Evolutionary conservation across 805 yeast genomes (phyloP), one percentile per base, ranked within the genome.

Genomic region (Yarrowia keelungensis): DNA sequence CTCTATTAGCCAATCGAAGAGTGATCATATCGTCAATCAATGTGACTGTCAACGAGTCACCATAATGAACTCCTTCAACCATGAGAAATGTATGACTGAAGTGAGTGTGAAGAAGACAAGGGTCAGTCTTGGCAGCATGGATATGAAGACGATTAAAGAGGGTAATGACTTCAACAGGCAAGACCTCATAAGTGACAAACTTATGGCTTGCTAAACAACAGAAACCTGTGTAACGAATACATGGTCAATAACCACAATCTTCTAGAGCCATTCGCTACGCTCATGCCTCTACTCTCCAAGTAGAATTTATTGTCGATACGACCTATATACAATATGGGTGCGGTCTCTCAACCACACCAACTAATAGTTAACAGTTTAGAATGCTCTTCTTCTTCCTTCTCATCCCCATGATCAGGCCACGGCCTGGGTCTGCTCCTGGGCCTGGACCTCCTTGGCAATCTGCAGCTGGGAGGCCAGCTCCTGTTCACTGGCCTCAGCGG

Each of bases 401-500:
- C 32, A 5, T 26, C 32, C 32, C 32, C 32, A 26, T 26, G 32
- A 26, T 16, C 36, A 51, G n/a, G 58, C 56, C 11, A 42, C 49
- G 32, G 38, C 67, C 26, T 32, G 59, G 35, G 58, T 38, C 45
- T 64, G 59, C 14, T 41, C 39, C 39, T 49, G 59, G 35, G 58
- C 45, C 45, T 64, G 59, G 19, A 49, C 39, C 39, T 49, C 61
- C 59, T 50, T 64, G 59, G 67, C 39, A 14, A 64, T 36, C 58
- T 38, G 39, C 35, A 26, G 59, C 39, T 49, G 61, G 15, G 67
- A 39, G 9, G 67, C 59, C 26, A 39, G 47, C 15, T 68, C 62
- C 50, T 43, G 26, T 15, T 61, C 64, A n/a, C 58, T 66, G 50
- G 67, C 47, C 2, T 47, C 69, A 26, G 70, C 45, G 14, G 58